Evolutionary conservation across 306 rosid genomes (phyloP).

Genomic region (Cicer cuneatum): DNA sequence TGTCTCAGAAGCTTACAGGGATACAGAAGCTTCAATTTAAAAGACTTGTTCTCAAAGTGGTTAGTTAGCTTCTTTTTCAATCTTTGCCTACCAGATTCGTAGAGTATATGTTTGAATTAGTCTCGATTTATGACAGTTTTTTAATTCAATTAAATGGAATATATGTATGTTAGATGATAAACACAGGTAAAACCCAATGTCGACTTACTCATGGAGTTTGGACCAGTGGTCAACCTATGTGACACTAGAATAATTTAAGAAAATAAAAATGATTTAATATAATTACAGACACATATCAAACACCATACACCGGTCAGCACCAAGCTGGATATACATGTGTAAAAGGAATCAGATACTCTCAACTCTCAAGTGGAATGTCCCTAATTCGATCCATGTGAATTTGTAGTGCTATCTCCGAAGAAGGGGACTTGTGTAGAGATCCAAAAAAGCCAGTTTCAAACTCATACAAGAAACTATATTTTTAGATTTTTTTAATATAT

Average conservation of each 20-base stretch:
- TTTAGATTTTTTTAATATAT: background rate
- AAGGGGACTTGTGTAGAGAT: background rate
- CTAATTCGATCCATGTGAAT: background rate
- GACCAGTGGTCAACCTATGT: background rate
- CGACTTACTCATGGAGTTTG: background rate
- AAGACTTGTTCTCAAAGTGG: slow-evolving; percentile 89
- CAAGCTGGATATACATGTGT: background rate
- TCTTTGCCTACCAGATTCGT: background rate
- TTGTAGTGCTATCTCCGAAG: background rate
- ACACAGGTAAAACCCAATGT: background rate
- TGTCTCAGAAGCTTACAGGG: slow-evolving; percentile 93
- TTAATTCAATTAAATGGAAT: background rate
- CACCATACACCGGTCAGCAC: background rate
- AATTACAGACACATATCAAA: background rate
- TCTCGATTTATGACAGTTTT: background rate
- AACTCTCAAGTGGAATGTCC: background rate
- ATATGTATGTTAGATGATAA: background rate
- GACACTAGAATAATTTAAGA: background rate
- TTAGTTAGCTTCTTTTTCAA: slow-evolving; percentile 33
- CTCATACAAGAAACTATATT: background rate
- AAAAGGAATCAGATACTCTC: background rate
- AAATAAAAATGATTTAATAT: too few species aligned
- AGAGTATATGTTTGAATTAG: background rate
- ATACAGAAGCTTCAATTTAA: slow-evolving; percentile 77
- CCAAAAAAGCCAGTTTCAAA: background rate